Conservation (phyloP, 495 filamentous ascomycete genomes). For the Penicillium waksmanii region DNA sequence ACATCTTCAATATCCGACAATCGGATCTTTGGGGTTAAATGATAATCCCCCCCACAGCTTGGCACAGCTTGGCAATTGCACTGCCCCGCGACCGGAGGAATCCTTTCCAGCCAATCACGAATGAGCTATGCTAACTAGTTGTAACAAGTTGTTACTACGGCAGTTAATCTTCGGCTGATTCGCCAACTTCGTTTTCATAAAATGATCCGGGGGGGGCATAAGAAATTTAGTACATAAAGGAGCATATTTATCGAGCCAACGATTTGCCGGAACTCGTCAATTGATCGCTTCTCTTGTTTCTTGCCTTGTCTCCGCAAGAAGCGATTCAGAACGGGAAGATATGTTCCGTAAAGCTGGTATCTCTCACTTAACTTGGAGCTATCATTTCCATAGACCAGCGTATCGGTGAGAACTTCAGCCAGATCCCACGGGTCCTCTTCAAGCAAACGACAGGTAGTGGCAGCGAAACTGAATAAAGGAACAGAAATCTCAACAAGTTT, state of each 20-base stretch:
- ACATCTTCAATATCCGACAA: not conserved
- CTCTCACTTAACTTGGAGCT: not conserved
- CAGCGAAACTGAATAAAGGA: conserved; percentile 38
- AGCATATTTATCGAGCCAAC: conserved; percentile 23
- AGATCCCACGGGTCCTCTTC: conserved; percentile 21
- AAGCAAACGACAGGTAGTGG: conserved; percentile 35
- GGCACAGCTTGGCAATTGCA: not conserved
- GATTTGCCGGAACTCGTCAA: conserved; percentile 29
- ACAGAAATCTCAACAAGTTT: conserved; percentile 25
- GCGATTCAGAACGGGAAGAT: conserved; percentile 30
- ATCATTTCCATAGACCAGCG: conserved; percentile 18
- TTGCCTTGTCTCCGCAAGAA: conserved; percentile 13
- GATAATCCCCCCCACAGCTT: not conserved
- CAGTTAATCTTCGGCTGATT: not conserved
- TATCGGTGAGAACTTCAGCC: conserved; percentile 11
- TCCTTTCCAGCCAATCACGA: not conserved
- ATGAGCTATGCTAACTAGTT: not conserved
- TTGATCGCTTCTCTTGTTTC: not conserved
- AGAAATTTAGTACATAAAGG: not conserved
- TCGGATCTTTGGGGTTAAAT: not conserved
- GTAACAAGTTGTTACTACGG: not conserved
- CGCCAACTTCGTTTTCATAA: not conserved
- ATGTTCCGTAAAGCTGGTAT: conserved; percentile 25
- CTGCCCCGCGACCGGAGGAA: not conserved
- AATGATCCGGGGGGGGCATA: not conserved